phyloP scores from a whole-genome alignment of 495 filamentous ascomycete genomes.

The Pyrenula aspistea region DNA sequence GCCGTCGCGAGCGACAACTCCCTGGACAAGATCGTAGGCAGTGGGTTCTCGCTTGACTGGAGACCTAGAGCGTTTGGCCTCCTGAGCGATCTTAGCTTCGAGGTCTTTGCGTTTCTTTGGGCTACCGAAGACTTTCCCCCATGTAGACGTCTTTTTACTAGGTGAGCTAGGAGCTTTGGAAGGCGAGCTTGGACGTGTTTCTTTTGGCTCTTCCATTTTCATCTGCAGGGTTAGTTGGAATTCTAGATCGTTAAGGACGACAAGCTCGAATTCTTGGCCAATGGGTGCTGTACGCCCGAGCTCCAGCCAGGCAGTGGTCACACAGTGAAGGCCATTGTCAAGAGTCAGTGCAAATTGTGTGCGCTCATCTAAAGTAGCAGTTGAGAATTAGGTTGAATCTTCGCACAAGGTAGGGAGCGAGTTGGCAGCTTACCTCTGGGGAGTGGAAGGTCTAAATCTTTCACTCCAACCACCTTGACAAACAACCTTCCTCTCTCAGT shows the following conservation, averaged over 20 bases:
- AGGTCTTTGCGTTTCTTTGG: constrained; percentile 92
- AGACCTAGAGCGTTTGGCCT: constrained; percentile 31
- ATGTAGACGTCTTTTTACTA: constrained; percentile 69
- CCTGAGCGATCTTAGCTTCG: constrained; percentile 59
- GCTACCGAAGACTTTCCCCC: constrained; percentile 84
- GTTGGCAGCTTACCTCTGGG: constrained; percentile 82
- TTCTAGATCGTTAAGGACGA: constrained; percentile 91
- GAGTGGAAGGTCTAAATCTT: constrained; percentile 83
- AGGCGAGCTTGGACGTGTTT: constrained; percentile 33
- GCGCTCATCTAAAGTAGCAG: constrained; percentile 53
- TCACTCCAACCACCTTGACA: constrained; percentile 93
- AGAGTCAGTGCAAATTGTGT: constrained; percentile 89
- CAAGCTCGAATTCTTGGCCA: constrained; percentile 95
- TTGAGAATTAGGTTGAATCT: constrained; percentile 17
- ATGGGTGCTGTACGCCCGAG: constrained; percentile 88
- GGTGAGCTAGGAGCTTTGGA: constrained; percentile 37
- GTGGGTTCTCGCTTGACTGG: constrained; percentile 18
- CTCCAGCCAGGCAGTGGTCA: constrained; percentile 92
- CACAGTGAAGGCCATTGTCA: constrained; percentile 94
- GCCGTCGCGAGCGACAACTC: constrained; percentile 77
- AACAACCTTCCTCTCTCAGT: constrained; percentile 88
- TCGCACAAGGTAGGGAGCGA: not conserved
- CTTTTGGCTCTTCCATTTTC: constrained; percentile 67
- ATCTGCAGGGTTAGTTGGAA: constrained; percentile 95
- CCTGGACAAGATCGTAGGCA: constrained; percentile 78